These are phyloP conservation scores for Corniculantispora saksenae DNA, from an alignment of 2,329 filamentous ascomycete species.

Conservation along the genomic window DNA sequence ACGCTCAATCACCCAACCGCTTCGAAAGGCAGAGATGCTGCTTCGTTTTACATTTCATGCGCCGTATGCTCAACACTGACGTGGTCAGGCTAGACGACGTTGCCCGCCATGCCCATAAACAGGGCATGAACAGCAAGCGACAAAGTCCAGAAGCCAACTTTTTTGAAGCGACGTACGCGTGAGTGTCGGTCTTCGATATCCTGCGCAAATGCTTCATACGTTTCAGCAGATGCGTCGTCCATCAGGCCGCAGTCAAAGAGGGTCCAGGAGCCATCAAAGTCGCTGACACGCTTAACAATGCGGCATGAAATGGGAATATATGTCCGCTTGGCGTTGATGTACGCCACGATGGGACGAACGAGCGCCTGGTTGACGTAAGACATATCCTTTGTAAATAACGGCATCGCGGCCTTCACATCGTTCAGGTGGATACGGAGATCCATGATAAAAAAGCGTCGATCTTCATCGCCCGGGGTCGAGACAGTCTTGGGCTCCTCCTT, in stretches of 20 bases:
- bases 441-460: constrained; percentile 84
- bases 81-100: constrained; percentile 51
- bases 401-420: constrained; percentile 88
- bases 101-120: constrained; percentile 92
- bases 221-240: constrained; percentile 90
- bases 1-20: not conserved
- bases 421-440: constrained; percentile 94
- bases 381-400: constrained; percentile 86
- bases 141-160: constrained; percentile 95
- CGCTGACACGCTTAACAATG: constrained; percentile 82
- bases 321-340: constrained; percentile 92
- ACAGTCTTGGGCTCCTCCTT: not conserved
- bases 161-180: constrained; percentile 83
- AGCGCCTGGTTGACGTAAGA: constrained; percentile 96
- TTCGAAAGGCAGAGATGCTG: constrained; percentile 1
- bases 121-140: constrained; percentile 90
- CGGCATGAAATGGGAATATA: constrained; percentile 96
- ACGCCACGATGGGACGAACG: constrained; percentile 93
- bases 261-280: constrained; percentile 96
- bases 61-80: too few species aligned
- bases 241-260: constrained; percentile 91
- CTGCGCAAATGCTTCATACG: constrained; percentile 89
- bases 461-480: constrained; percentile 43
- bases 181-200: constrained; percentile 90
- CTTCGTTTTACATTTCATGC: not conserved